Percentiles rank a stretch among this genome's conserved stretches.
These are phyloP conservation scores for Neurospora sp. DNA, from an alignment of 495 filamentous ascomycete genomes.

Conservation along the genomic window DNA sequence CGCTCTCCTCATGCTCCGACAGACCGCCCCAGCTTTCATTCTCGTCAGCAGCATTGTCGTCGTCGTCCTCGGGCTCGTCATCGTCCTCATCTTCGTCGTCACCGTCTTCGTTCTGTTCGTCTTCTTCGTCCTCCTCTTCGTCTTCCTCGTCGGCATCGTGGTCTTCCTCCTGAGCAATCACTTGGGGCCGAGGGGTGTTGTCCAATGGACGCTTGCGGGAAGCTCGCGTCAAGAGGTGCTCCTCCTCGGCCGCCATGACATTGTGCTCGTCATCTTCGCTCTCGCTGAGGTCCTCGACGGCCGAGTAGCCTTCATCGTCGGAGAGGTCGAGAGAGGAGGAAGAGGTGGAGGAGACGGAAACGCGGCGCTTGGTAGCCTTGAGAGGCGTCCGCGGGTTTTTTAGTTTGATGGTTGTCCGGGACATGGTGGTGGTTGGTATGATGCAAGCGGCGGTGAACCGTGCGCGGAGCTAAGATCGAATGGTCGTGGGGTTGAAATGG, in stretches of 20 bases:
- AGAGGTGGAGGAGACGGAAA: conserved; percentile 33
- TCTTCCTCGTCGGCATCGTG: conserved; percentile 24
- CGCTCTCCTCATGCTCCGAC: conserved; percentile 37
- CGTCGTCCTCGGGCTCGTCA: conserved; percentile 17
- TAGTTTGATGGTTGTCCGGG: conserved; percentile 39
- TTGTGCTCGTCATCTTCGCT: conserved; percentile 62
- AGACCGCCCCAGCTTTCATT: conserved; percentile 47
- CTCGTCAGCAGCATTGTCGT: conserved; percentile 32
- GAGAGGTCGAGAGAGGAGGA: conserved; percentile 42
- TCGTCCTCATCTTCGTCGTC: conserved; percentile 28
- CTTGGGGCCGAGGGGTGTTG: conserved; percentile 31
- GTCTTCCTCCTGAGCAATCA: conserved; percentile 14
- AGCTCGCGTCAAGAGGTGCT: conserved; percentile 47
- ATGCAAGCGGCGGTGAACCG: conserved; percentile 31
- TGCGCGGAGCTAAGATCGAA: conserved; percentile 2
- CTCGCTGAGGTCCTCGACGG: conserved; percentile 67
- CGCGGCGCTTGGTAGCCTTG: conserved; percentile 30
- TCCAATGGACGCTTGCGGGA: conserved; percentile 20
- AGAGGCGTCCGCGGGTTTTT: conserved; percentile 32
- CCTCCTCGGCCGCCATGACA: conserved; percentile 62
- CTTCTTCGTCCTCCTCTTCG: conserved; percentile 29
- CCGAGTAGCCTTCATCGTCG: conserved; percentile 61
- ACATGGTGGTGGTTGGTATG: conserved; percentile 26
- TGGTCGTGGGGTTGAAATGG: not conserved
- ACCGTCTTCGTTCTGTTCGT: conserved; percentile 26